Evolutionary conservation across 768 basidiomycete genomes (phyloP).

Genomic region (Nevesoporus exiguus): DNA sequence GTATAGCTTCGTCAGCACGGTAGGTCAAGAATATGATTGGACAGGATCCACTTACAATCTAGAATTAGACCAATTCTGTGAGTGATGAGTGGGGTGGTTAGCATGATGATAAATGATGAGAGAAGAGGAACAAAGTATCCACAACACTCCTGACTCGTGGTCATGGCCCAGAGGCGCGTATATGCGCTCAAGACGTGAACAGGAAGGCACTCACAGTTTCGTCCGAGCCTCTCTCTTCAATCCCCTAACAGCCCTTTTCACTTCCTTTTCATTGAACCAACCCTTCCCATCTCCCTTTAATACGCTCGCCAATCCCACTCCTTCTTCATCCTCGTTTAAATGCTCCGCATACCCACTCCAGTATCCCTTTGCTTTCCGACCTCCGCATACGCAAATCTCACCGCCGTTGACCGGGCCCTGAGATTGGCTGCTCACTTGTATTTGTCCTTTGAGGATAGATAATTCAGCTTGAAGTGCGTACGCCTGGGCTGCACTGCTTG

Average conservation of each 20-base stretch:
- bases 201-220: conserved; percentile 55
- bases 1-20: conserved; percentile 4
- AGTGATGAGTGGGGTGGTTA: conserved; percentile 7
- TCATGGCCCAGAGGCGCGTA: background rate
- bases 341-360: conserved; percentile 64
- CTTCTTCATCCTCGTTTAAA: conserved; percentile 44
- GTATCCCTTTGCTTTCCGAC: conserved; percentile 58
- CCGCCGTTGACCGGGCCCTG: conserved; percentile 17
- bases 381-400: conserved; percentile 53
- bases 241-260: conserved; percentile 59
- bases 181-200: background rate
- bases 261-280: conserved; percentile 68
- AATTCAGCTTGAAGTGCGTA: conserved; percentile 85
- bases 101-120: background rate
- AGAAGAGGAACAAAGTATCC: background rate
- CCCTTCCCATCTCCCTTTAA: conserved; percentile 47
- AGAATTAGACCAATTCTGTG: conserved; percentile 30
- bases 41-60: conserved; percentile 19
- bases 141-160: background rate
- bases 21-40: background rate
- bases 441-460: conserved; percentile 53
- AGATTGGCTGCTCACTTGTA: conserved; percentile 18
- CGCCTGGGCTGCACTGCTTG: conserved; percentile 73
- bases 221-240: conserved; percentile 66
- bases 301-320: conserved; percentile 42